phyloP scores from a whole-genome alignment of 208 protist species.

The Acanthamoeba castellanii region DNA sequence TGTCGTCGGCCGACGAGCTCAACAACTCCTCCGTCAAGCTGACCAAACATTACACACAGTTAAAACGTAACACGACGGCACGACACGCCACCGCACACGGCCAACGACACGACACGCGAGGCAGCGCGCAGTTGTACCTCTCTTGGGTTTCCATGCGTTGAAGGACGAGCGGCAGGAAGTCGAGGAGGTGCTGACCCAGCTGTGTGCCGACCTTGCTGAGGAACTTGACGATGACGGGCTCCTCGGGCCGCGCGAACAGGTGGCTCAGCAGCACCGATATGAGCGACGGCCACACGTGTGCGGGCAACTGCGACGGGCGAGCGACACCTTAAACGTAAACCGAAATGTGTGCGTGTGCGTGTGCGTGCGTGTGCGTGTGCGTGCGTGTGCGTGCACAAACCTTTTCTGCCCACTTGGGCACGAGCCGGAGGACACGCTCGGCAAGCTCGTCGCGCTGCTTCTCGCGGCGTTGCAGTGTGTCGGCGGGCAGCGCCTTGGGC shows the following conservation, averaged over 20 bases:
- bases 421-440: conserved; percentile 32
- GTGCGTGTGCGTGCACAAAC: neutral
- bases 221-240: conserved; percentile 43
- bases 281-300: conserved; percentile 55
- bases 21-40: conserved; percentile 35
- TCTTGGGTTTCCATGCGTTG: neutral
- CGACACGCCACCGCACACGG: neutral
- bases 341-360: neutral
- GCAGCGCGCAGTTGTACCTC: neutral
- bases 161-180: conserved; percentile 32
- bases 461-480: neutral
- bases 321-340: no score
- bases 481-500: neutral
- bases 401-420: conserved; percentile 63
- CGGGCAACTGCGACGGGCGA: neutral
- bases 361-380: neutral
- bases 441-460: conserved; percentile 7
- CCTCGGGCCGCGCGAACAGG: conserved; percentile 43
- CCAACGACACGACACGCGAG: neutral
- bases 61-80: neutral
- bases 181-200: conserved; percentile 13
- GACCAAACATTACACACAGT: neutral
- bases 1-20: neutral
- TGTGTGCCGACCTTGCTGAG: conserved; percentile 3
- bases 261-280: neutral